Evolutionary conservation across 371 early-diverging fungal genomes (phyloP).

Genomic region (Rhizopus stolonifer): DNA sequence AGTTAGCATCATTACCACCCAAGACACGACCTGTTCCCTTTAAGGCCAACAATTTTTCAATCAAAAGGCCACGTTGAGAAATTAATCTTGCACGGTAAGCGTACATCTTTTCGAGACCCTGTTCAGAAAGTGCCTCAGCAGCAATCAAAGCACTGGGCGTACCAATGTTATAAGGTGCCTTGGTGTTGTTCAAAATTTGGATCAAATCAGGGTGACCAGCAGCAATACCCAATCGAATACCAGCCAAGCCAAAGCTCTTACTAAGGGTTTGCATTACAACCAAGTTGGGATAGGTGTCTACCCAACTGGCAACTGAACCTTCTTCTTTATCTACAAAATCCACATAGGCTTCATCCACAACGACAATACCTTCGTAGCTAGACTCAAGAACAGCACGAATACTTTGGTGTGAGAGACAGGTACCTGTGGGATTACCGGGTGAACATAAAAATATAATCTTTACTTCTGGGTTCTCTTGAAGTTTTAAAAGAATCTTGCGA

Average conservation of each 20-base stretch:
- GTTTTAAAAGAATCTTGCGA: slow-evolving; percentile 56
- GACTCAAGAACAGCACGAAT: slow-evolving; percentile 74
- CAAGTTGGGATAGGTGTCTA: slow-evolving; percentile 84
- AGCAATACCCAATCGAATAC: slow-evolving; percentile 89
- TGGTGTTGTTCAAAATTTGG: slow-evolving; percentile 88
- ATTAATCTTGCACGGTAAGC: slow-evolving; percentile 55
- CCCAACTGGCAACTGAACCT: slow-evolving; percentile 77
- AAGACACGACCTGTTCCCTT: slow-evolving; percentile 67
- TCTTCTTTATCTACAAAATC: slow-evolving; percentile 81
- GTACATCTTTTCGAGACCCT: slow-evolving; percentile 72
- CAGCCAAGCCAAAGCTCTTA: slow-evolving; percentile 97
- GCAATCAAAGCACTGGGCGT: slow-evolving; percentile 83
- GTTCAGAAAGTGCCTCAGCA: slow-evolving; percentile 70
- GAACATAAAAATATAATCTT: slow-evolving; percentile 94
- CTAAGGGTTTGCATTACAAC: slow-evolving; percentile 96
- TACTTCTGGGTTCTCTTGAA: slow-evolving; percentile 70
- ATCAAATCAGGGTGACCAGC: slow-evolving; percentile 80
- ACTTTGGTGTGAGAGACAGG: slow-evolving; percentile 66
- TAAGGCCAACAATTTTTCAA: slow-evolving; percentile 54
- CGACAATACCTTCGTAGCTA: slow-evolving; percentile 76
- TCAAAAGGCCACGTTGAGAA: slow-evolving; percentile 63
- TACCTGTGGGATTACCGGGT: slow-evolving; percentile 98
- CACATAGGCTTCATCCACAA: slow-evolving; percentile 97
- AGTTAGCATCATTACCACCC: slow-evolving; percentile 93
- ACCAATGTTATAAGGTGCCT: slow-evolving; percentile 97